Evolutionary conservation across 805 yeast species (phyloP), one percentile per base, ranked within the genome.

Genomic region (Teunomyces tritomae): DNA sequence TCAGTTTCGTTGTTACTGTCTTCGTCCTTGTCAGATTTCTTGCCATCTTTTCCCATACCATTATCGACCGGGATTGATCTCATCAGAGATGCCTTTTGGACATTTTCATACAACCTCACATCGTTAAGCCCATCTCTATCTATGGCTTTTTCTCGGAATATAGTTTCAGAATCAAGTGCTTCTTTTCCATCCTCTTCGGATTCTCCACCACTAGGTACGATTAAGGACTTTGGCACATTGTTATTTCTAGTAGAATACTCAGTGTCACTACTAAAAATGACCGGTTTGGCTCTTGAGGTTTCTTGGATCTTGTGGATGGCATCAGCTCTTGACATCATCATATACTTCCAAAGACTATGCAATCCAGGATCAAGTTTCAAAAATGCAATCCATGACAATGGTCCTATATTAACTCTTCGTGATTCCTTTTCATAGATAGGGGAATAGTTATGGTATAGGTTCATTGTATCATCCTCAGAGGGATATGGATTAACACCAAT

Each of bases 361-460:
- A 47, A 36, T 28, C 35, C 63, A 3, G 64, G 66, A 60, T 82
- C 87, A 51, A 71, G 78, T 46, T 71, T 70, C 45, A 80, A 60
- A 24, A 77, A 48, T 0, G 84, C 62, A 3, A 75, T 53, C 75
- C 82, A 76, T 0, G 83, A 61, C 30, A 79, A 67, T 0, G 85
- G 81, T 0, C 85, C 86, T 59, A 71, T 75, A 53, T 74, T 73
- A 49, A 70, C 68, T 28, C 74, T 61, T 37, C 79, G 61, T 10
- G 57, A 46, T 43, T 68, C 72, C 26, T 67, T 68, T 13, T 70
- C 50, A 44, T 71, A 61, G 46, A 78, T 65, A 0, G 85, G 76
- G 3, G 71, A 52, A 52, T 68, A 69, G 1, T 77, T 78, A 0
- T 61, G 62, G 49, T 69, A 74, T 29, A 79, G 64, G 45, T 76